Evolutionary conservation across 805 yeast species (phyloP).

Genomic region (Yamadazyma kitorensis): DNA sequence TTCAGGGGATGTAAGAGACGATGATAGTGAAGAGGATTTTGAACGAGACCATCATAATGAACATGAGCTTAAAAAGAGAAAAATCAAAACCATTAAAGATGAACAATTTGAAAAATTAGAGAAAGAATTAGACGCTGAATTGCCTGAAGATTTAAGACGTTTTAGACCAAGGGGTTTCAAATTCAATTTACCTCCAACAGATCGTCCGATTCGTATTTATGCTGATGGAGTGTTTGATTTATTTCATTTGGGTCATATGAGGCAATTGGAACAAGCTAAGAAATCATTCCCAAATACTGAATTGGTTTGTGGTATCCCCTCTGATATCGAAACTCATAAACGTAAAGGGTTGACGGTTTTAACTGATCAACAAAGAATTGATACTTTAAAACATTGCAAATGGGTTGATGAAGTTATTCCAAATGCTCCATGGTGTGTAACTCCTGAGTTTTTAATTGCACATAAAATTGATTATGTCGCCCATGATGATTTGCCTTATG

Average conservation of each 20-base stretch:
- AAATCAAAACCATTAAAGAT: constrained; percentile 22
- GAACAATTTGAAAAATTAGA: constrained; percentile 48
- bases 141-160: constrained; percentile 70
- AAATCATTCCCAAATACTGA: constrained; percentile 82
- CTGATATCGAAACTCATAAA: constrained; percentile 86
- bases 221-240: constrained; percentile 98
- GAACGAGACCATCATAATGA: constrained; percentile 12
- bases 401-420: constrained; percentile 99
- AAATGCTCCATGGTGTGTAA: constrained; percentile 94
- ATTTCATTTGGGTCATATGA: constrained; percentile 97
- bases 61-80: constrained; percentile 18
- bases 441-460: constrained; percentile 70
- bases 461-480: constrained; percentile 95
- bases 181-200: constrained; percentile 79
- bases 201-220: constrained; percentile 86
- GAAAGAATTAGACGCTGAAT: constrained; percentile 54
- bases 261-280: constrained; percentile 95
- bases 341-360: constrained; percentile 92
- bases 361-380: constrained; percentile 83
- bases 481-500: constrained; percentile 96
- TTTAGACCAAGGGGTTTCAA: constrained; percentile 77
- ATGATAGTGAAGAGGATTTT: constrained; percentile 6
- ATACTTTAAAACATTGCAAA: constrained; percentile 85
- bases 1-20: constrained; percentile 18
- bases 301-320: constrained; percentile 88